phyloP scores from a whole-genome alignment of 257 asterid species.

The Solanum sparsipilum region DNA sequence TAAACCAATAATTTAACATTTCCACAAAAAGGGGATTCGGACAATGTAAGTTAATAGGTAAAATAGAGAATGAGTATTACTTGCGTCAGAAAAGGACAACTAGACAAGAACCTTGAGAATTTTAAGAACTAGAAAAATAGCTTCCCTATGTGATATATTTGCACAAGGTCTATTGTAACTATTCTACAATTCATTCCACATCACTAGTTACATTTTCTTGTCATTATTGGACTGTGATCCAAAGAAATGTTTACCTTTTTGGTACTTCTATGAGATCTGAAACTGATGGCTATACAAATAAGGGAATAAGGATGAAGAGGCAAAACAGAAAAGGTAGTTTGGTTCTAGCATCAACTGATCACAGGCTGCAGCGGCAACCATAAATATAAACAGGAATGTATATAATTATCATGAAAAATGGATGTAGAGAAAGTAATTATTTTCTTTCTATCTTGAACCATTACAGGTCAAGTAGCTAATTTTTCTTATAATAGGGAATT shows the following conservation, averaged over 20 bases:
- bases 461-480: background rate
- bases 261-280: background rate
- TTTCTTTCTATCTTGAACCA: background rate
- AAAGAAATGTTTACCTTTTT: background rate
- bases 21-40: background rate
- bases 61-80: background rate
- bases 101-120: background rate
- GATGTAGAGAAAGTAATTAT: background rate
- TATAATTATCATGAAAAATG: background rate
- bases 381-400: background rate
- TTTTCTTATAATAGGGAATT: background rate
- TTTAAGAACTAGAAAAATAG: background rate
- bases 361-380: background rate
- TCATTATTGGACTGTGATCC: background rate
- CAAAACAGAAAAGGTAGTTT: background rate
- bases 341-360: background rate
- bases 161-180: background rate
- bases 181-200: background rate
- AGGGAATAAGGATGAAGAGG: background rate
- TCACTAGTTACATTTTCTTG: background rate
- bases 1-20: background rate
- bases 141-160: background rate
- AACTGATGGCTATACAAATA: background rate
- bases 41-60: background rate
- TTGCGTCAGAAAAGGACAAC: background rate